A percentile compares a stretch with the other conserved stretches of the same genome.
phyloP scores from a whole-genome alignment of 768 basidiomycete genomes.

The Xerocomellus chrysenteron region DNA sequence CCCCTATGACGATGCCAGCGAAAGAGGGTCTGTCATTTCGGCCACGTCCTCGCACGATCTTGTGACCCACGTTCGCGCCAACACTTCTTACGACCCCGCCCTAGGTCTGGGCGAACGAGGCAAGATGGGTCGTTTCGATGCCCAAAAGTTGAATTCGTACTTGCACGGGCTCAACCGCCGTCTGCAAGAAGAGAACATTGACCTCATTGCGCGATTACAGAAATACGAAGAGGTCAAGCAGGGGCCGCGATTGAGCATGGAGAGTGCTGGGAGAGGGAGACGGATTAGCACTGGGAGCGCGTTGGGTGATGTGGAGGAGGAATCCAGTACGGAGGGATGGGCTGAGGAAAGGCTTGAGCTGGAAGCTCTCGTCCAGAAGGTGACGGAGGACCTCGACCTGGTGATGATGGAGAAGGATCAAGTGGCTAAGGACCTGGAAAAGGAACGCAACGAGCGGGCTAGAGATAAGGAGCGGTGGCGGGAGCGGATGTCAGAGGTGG shows the following conservation, averaged over 20 bases:
- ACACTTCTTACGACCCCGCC: slow-evolving; percentile 86
- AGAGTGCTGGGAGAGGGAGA: slow-evolving; percentile 36
- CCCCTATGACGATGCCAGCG: slow-evolving; percentile 46
- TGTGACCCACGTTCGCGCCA: slow-evolving; percentile 72
- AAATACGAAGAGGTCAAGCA: slow-evolving; percentile 49
- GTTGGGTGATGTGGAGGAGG: slow-evolving; percentile 64
- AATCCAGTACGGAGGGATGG: slow-evolving; percentile 63
- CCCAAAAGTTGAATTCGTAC: slow-evolving; percentile 81
- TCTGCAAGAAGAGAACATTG: slow-evolving; percentile 83
- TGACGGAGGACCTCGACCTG: slow-evolving; percentile 37
- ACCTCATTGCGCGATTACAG: slow-evolving; percentile 52
- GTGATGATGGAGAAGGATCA: slow-evolving; percentile 46
- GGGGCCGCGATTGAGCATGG: slow-evolving; percentile 28
- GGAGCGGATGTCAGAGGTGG: slow-evolving; percentile 68
- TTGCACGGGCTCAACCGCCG: slow-evolving; percentile 81
- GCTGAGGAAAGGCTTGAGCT: slow-evolving; percentile 65
- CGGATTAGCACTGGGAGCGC: slow-evolving; percentile 53
- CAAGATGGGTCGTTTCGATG: slow-evolving; percentile 79
- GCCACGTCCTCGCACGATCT: slow-evolving; percentile 88
- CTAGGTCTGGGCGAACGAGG: slow-evolving; percentile 69
- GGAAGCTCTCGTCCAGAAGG: slow-evolving; percentile 44
- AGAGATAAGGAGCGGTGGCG: slow-evolving; percentile 71
- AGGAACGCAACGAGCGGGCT: slow-evolving; percentile 56
- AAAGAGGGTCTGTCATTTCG: slow-evolving; percentile 71
- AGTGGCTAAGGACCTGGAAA: slow-evolving; percentile 45